These are phyloP conservation scores for Candida labiduridarum DNA, from an alignment of 1,139 yeast species.

Conservation along the genomic window DNA sequence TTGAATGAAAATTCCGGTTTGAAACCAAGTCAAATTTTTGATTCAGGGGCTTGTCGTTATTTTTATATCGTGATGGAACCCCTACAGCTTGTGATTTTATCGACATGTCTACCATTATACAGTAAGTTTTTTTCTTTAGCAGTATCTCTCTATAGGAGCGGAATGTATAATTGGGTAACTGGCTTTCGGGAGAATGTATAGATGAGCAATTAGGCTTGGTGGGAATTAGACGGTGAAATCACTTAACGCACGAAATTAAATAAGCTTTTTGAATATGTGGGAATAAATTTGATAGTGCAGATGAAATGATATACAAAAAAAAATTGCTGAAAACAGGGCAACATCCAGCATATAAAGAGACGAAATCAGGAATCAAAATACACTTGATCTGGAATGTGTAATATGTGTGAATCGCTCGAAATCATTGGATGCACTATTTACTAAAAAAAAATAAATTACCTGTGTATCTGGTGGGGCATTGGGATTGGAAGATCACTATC, in stretches of 20 bases:
- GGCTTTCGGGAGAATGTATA: not conserved
- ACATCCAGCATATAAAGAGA: slow-evolving; percentile 1
- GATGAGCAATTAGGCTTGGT: not conserved
- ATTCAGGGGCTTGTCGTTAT: not conserved
- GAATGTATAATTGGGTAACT: not conserved
- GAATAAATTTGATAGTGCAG: not conserved
- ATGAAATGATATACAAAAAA: not conserved
- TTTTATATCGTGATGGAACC: slow-evolving; percentile 1
- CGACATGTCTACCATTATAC: slow-evolving; percentile 1
- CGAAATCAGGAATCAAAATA: not conserved
- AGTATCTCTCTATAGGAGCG: not conserved
- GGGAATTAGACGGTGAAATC: not conserved
- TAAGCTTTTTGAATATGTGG: not conserved
- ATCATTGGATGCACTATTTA: not conserved
- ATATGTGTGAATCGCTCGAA: not conserved
- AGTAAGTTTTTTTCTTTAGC: not conserved
- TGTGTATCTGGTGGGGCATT: not conserved
- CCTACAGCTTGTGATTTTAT: not conserved
- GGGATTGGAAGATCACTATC: not conserved
- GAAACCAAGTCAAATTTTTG: not conserved
- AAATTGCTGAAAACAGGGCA: not conserved
- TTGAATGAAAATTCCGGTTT: not conserved
- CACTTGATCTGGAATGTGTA: not conserved
- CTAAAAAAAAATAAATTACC: not conserved
- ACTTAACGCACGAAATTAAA: not conserved